Percentiles rank a stretch among this genome's conserved stretches.
These are phyloP conservation scores for Picea engelmannii DNA, from an alignment of 83 land plant genomes.

Conservation along the genomic window DNA sequence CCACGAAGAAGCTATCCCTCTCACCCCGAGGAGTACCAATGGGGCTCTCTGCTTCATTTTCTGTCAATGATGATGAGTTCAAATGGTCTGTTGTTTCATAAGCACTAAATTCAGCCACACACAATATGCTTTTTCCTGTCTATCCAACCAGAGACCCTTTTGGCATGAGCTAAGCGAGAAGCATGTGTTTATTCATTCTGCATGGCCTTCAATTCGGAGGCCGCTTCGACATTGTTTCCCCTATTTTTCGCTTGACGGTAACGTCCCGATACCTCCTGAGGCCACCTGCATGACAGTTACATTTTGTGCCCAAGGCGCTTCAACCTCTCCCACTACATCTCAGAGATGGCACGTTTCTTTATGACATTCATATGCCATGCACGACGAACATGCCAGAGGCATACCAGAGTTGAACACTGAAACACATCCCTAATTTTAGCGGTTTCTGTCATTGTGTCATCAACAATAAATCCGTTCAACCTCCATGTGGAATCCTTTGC, in stretches of 20 bases:
- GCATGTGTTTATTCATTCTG: no score
- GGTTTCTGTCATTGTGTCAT: constrained; percentile 21
- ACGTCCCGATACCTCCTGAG: no score
- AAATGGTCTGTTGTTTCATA: no score
- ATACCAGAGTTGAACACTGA: constrained; percentile 15
- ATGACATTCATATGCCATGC: constrained; percentile 24
- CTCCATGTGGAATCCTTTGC: background rate
- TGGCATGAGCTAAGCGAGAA: no score
- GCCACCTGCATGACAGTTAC: no score
- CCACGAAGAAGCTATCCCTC: constrained; percentile 20
- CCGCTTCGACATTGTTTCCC: no score
- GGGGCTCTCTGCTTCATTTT: background rate
- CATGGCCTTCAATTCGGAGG: no score
- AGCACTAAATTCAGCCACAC: no score
- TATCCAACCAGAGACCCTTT: no score
- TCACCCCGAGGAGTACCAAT: constrained; percentile 17
- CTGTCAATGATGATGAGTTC: background rate
- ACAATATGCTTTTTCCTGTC: no score
- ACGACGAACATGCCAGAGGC: constrained; percentile 26
- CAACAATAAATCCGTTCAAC: constrained; percentile 26
- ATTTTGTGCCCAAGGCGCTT: no score
- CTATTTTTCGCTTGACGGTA: no score
- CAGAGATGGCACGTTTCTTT: constrained; percentile 8
- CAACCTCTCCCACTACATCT: constrained; percentile 17
- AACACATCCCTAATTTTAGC: constrained; percentile 19